Evolutionary conservation across 1,284 basidiomycete genomes (phyloP).

Genomic region (Pterula multifida): DNA sequence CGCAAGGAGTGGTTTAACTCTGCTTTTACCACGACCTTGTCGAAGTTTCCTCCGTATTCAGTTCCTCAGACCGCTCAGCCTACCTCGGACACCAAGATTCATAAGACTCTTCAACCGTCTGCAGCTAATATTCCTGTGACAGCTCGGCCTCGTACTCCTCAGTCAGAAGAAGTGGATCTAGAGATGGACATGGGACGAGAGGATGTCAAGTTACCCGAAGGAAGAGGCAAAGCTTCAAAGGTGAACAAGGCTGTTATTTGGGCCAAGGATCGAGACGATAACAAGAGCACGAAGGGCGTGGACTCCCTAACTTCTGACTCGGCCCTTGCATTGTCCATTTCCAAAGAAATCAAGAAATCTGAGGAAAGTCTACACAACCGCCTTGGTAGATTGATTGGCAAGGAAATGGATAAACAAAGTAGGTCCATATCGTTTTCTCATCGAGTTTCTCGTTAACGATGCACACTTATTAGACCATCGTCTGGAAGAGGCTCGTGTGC

Average conservation of each 20-base stretch:
- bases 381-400: slow-evolving; percentile 62
- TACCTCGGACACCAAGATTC: slow-evolving; percentile 35
- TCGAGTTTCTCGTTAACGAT: slow-evolving; percentile 7
- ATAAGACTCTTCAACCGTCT: slow-evolving; percentile 14
- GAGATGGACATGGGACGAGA: neutral
- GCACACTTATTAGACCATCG: slow-evolving; percentile 53
- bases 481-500: slow-evolving; percentile 63
- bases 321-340: slow-evolving; percentile 39
- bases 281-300: slow-evolving; percentile 29
- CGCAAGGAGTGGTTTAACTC: slow-evolving; percentile 70
- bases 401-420: slow-evolving; percentile 84
- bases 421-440: slow-evolving; percentile 14
- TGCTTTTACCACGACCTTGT: slow-evolving; percentile 38
- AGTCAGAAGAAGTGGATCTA: neutral
- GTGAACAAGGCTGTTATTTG: neutral
- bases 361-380: slow-evolving; percentile 68
- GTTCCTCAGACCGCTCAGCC: slow-evolving; percentile 41
- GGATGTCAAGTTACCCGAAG: neutral
- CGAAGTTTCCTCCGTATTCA: slow-evolving; percentile 50
- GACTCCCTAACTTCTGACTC: slow-evolving; percentile 26
- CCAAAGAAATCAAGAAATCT: slow-evolving; percentile 66
- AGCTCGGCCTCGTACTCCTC: neutral
- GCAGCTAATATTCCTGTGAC: slow-evolving; percentile 8
- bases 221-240: neutral
- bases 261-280: slow-evolving; percentile 26